A percentile compares a stretch with the other conserved stretches of the same genome.
Conservation (phyloP, 768 basidiomycete genomes). For the Phanerochaete sordida region DNA sequence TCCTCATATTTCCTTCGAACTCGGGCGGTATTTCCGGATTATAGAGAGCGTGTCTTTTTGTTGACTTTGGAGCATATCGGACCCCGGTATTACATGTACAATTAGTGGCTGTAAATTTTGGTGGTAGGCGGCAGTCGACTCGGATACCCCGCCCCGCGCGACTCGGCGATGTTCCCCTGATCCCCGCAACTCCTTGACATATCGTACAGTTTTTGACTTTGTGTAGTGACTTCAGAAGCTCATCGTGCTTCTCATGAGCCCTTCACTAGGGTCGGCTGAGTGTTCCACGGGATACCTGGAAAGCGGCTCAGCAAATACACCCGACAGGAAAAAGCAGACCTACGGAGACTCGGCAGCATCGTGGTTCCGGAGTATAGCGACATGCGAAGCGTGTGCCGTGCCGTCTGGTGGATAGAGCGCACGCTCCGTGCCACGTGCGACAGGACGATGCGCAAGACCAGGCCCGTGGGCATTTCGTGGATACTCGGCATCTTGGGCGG, state of each 20-base stretch:
- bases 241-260: not conserved
- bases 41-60: no score
- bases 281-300: not conserved
- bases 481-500: not conserved
- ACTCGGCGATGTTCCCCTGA: no score
- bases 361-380: not conserved
- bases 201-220: not conserved
- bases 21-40: no score
- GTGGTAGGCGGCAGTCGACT: no score
- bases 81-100: no score
- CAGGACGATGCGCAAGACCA: not conserved
- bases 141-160: no score
- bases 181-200: no score
- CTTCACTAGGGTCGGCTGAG: not conserved
- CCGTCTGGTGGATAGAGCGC: not conserved
- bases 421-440: not conserved
- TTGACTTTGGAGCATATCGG: no score
- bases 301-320: not conserved
- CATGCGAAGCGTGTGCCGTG: not conserved
- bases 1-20: no score
- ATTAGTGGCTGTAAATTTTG: no score
- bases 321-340: not conserved
- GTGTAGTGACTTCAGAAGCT: not conserved
- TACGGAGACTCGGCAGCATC: not conserved
- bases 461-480: slow-evolving; percentile 2